phyloP scores from a whole-genome alignment of 2,329 filamentous ascomycete genomes.

The Calonectria ilicicola region DNA sequence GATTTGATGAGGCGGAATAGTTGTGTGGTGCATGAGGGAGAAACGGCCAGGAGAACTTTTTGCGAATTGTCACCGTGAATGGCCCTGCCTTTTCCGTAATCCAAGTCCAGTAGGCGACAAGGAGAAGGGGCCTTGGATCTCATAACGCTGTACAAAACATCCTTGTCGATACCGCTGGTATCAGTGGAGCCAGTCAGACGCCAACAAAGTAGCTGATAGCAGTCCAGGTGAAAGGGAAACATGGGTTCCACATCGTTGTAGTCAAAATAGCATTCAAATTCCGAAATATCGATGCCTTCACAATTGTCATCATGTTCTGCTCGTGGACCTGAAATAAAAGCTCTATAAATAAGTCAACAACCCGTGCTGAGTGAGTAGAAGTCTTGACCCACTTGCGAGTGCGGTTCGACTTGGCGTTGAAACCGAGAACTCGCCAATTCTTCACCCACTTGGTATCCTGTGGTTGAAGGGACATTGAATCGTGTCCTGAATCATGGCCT shows the following conservation, averaged over 20 bases:
- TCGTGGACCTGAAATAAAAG: not conserved
- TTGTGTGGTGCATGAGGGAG: not conserved
- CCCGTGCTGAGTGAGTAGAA: no score
- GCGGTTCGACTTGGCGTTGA: no score
- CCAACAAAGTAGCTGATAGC: not conserved
- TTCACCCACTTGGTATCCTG: no score
- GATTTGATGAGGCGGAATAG: not conserved
- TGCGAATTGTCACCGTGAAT: not conserved
- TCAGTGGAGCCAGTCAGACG: not conserved
- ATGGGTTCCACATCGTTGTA: not conserved
- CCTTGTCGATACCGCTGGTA: not conserved
- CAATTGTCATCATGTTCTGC: not conserved
- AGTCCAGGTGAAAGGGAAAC: slow-evolving; percentile 7
- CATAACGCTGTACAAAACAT: slow-evolving; percentile 7
- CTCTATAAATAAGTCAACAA: no score
- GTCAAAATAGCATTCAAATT: not conserved
- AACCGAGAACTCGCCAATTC: no score
- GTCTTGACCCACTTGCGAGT: no score
- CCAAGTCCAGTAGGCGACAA: not conserved
- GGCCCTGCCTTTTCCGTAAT: not conserved
- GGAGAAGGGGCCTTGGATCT: not conserved
- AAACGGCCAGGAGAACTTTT: not conserved
- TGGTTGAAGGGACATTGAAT: no score
- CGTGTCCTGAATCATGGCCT: no score
- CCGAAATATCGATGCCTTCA: not conserved